A percentile compares a stretch with the other conserved stretches of the same genome.
Evolutionary conservation across 345 rosid species (phyloP).

Genomic region (Linum lewisii): DNA sequence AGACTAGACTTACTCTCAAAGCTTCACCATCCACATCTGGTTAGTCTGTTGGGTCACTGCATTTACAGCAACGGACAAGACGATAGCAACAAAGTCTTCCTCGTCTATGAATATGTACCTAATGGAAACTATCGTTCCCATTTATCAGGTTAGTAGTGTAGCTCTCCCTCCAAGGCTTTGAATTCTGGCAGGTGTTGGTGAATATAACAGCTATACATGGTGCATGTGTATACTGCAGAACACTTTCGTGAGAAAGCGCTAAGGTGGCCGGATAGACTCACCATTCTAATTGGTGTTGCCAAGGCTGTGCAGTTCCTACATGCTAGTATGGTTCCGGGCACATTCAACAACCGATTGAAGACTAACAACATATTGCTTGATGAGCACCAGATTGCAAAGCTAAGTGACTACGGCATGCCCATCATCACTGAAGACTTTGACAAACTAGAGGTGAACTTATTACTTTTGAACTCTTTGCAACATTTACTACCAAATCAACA

Average conservation of each 20-base stretch:
- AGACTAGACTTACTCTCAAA: slow-evolving; percentile 70
- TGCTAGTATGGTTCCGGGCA: slow-evolving; percentile 74
- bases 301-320: slow-evolving; percentile 95
- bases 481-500: slow-evolving; percentile 5
- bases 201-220: background rate
- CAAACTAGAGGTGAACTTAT: slow-evolving; percentile 47
- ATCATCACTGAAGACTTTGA: slow-evolving; percentile 55
- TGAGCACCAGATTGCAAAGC: slow-evolving; percentile 79
- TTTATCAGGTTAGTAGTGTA: slow-evolving; percentile 58
- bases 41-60: slow-evolving; percentile 79
- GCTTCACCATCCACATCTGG: slow-evolving; percentile 91
- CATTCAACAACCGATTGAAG: slow-evolving; percentile 55
- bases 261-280: slow-evolving; percentile 77
- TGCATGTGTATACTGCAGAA: slow-evolving; percentile 32
- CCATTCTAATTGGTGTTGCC: slow-evolving; percentile 72
- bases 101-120: slow-evolving; percentile 64
- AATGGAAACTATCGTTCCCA: slow-evolving; percentile 58
- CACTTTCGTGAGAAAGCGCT: slow-evolving; percentile 56
- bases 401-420: slow-evolving; percentile 88
- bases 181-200: background rate
- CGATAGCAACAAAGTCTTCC: slow-evolving; percentile 49
- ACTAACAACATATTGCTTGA: slow-evolving; percentile 82
- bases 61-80: slow-evolving; percentile 37
- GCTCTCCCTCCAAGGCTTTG: slow-evolving; percentile 3
- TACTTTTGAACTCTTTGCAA: slow-evolving; percentile 8